phyloP scores from a whole-genome alignment of 139 green algal genomes.

The Ostreobium quekettii region DNA sequence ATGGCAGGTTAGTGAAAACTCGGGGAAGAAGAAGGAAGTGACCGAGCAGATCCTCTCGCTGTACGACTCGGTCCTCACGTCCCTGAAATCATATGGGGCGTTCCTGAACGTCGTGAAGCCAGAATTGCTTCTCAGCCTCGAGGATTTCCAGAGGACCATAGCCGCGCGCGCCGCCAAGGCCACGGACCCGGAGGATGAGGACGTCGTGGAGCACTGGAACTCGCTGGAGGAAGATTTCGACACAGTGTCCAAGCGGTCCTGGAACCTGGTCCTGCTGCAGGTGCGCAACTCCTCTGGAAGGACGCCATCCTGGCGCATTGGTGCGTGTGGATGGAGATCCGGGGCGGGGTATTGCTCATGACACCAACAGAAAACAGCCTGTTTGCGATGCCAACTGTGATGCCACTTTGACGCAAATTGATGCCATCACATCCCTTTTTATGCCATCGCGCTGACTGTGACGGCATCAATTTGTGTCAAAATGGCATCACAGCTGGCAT shows the following conservation, averaged over 20 bases:
- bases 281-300: no score
- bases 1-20: no score
- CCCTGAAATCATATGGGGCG: slow-evolving; percentile 50
- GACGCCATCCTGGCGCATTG: no score
- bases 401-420: no score
- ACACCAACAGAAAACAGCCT: no score
- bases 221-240: slow-evolving; percentile 50
- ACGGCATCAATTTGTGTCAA: no score
- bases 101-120: slow-evolving; percentile 65
- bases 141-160: slow-evolving; percentile 45
- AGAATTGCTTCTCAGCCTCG: slow-evolving; percentile 55
- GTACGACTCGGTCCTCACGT: slow-evolving; percentile 48
- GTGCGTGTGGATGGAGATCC: no score
- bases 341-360: no score
- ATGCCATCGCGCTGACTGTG: no score
- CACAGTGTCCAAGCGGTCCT: slow-evolving; percentile 35
- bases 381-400: no score
- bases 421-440: no score
- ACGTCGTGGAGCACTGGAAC: slow-evolving; percentile 39
- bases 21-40: slow-evolving; percentile 36
- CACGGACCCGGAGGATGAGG: slow-evolving; percentile 32
- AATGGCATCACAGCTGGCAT: no score
- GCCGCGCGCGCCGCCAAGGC: slow-evolving; percentile 30
- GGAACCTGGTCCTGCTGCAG: slow-evolving; percentile 50
- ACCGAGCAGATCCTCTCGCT: slow-evolving; percentile 40